A percentile compares a stretch with the other conserved stretches of the same genome.
Conservation (phyloP, 2,329 filamentous ascomycete genomes). For the Dactylonectria estremocensis region DNA sequence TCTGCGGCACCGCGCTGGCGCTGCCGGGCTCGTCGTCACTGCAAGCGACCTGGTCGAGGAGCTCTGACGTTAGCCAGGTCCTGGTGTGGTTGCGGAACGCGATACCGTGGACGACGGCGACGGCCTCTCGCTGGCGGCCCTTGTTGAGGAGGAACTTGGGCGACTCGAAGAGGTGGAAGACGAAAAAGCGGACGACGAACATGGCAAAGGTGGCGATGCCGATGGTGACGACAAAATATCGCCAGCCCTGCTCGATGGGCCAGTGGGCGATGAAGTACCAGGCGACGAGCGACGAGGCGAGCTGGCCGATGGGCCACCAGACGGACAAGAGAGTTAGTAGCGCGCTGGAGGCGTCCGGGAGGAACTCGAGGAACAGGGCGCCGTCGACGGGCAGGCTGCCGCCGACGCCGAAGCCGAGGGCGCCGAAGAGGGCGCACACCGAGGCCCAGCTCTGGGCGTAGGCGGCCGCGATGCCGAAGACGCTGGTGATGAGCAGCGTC, state of each 20-base stretch:
- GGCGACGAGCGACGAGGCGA: constrained; percentile 79
- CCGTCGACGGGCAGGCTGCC: constrained; percentile 87
- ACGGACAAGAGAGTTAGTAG: constrained; percentile 85
- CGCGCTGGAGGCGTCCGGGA: constrained; percentile 81
- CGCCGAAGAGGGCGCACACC: constrained; percentile 73
- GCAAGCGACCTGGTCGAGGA: constrained; percentile 69
- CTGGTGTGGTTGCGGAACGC: constrained; percentile 79
- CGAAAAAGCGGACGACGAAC: constrained; percentile 83
- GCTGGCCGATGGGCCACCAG: constrained; percentile 89
- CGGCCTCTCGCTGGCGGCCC: constrained; percentile 84
- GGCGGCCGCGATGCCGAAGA: constrained; percentile 81
- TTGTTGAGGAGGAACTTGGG: constrained; percentile 86
- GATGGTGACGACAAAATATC: constrained; percentile 79
- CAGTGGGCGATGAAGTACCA: constrained; percentile 83
- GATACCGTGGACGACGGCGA: constrained; percentile 84
- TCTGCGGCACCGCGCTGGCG: constrained; percentile 31
- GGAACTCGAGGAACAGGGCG: constrained; percentile 86
- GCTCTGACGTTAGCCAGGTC: constrained; percentile 84
- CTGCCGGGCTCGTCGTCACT: constrained; percentile 55
- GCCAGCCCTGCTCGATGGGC: constrained; percentile 81
- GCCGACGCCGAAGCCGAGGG: constrained; percentile 78
- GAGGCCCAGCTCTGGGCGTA: constrained; percentile 78
- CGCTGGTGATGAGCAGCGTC: constrained; percentile 81
- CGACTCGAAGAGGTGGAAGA: constrained; percentile 88
- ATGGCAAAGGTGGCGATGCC: constrained; percentile 82